A percentile compares a stretch with the other conserved stretches of the same genome.
Evolutionary conservation across 805 yeast species (phyloP).

Genomic region (Candida khao-thaluensis): DNA sequence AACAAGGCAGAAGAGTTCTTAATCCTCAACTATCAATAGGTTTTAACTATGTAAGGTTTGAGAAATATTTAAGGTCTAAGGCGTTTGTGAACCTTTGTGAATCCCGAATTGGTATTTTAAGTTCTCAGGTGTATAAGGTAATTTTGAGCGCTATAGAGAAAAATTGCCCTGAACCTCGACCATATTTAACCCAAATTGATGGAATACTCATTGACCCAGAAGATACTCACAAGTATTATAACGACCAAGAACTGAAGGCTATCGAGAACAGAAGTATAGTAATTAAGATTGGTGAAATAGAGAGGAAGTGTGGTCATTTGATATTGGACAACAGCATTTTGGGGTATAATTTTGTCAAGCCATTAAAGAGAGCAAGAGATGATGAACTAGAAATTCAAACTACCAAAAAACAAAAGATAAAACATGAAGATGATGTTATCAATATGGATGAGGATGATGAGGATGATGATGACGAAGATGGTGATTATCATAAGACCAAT

Average conservation of each 20-base stretch:
- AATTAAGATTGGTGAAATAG: conserved; percentile 34
- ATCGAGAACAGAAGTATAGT: conserved; percentile 37
- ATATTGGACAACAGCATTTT: conserved; percentile 48
- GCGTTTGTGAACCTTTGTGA: conserved; percentile 63
- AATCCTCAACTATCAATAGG: conserved; percentile 52
- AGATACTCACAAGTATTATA: conserved; percentile 26
- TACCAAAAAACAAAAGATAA: background rate
- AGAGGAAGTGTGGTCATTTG: conserved; percentile 33
- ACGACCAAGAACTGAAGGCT: conserved; percentile 31
- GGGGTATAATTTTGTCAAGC: conserved; percentile 41
- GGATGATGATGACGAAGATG: background rate
- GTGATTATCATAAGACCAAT: background rate
- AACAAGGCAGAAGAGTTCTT: conserved; percentile 41
- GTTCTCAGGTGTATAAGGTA: conserved; percentile 61
- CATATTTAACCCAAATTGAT: conserved; percentile 42
- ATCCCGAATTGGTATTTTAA: conserved; percentile 66
- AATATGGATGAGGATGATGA: conserved; percentile 4
- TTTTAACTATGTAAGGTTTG: conserved; percentile 63
- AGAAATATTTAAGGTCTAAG: conserved; percentile 62
- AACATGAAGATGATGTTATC: conserved; percentile 27
- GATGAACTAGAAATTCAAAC: conserved; percentile 26
- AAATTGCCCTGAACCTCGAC: conserved; percentile 42
- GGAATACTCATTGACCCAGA: conserved; percentile 55
- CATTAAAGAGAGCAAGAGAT: conserved; percentile 21
- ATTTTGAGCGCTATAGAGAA: conserved; percentile 61